A percentile compares a stretch with the other conserved stretches of the same genome.
Evolutionary conservation across 805 yeast genomes (phyloP).

Genomic region (Kluyveromyces dobzhanskii): DNA sequence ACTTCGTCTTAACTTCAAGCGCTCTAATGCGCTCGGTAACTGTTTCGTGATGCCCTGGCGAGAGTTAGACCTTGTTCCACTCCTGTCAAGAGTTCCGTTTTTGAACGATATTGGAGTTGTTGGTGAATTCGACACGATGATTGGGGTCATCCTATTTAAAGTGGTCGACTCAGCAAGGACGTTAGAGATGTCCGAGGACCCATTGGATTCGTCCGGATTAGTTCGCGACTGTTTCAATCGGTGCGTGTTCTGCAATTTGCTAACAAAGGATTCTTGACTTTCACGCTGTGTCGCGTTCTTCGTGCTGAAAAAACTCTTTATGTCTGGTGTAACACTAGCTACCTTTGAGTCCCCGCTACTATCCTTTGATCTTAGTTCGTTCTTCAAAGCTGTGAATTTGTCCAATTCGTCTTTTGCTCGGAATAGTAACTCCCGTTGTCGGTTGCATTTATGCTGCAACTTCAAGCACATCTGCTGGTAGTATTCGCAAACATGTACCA

Average conservation of each 20-base stretch:
- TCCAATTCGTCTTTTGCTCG: conserved; percentile 24
- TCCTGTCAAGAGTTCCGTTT: background rate
- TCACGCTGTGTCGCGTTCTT: conserved; percentile 15
- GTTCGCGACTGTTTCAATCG: background rate
- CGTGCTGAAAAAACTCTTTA: conserved; percentile 10
- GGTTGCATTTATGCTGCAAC: conserved; percentile 19
- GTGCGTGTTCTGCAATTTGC: conserved; percentile 13
- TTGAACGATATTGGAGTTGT: background rate
- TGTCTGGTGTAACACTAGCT: no score
- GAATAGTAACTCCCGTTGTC: conserved; percentile 20
- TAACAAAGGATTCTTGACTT: conserved; percentile 13
- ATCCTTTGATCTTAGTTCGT: background rate
- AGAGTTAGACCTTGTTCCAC: background rate
- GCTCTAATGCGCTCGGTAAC: conserved; percentile 21
- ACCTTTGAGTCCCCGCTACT: background rate
- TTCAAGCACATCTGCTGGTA: conserved; percentile 18
- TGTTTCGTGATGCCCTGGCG: conserved; percentile 4
- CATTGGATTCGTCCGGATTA: no score
- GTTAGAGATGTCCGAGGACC: background rate
- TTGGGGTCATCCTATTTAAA: background rate
- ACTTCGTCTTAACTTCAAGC: conserved; percentile 17
- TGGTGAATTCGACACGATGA: background rate
- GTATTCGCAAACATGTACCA: conserved; percentile 19
- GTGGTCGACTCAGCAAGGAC: conserved; percentile 2
- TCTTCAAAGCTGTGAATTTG: conserved; percentile 15